A percentile compares a stretch with the other conserved stretches of the same genome.
Evolutionary conservation across 75 land plant species (phyloP).

Genomic region (Sequoia sempervirens): DNA sequence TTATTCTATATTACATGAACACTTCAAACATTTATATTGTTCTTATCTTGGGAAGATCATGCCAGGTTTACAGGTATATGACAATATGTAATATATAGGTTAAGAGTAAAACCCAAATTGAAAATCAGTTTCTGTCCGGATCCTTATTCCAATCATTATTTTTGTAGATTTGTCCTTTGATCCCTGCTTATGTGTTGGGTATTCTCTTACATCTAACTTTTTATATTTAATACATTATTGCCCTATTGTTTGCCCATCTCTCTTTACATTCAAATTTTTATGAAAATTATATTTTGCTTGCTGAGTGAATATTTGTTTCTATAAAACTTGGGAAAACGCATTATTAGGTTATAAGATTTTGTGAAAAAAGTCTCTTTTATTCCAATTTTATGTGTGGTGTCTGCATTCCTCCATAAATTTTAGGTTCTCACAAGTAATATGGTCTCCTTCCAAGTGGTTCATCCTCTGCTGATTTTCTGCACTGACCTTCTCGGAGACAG

Average conservation of each 20-base stretch:
- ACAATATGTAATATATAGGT: slow-evolving; percentile 1
- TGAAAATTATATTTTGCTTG: background rate
- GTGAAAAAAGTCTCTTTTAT: background rate
- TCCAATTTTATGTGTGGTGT: background rate
- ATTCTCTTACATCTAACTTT: background rate
- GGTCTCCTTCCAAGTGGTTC: background rate
- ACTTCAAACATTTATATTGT: background rate
- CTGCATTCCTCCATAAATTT: background rate
- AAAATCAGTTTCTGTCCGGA: background rate
- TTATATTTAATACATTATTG: background rate
- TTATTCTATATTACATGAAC: background rate
- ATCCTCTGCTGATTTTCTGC: background rate
- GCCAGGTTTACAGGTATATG: background rate
- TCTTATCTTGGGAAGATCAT: background rate
- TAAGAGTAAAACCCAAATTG: background rate
- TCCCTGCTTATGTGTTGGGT: background rate
- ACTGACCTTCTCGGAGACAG: background rate
- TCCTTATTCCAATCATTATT: background rate
- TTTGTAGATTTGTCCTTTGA: background rate
- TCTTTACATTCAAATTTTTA: background rate
- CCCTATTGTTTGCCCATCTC: background rate
- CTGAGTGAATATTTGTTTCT: background rate
- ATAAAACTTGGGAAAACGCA: too few species aligned
- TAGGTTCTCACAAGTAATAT: background rate
- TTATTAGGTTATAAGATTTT: background rate